Conservation (phyloP, 129 eudicot genomes). For the Flaveria trinervia region DNA sequence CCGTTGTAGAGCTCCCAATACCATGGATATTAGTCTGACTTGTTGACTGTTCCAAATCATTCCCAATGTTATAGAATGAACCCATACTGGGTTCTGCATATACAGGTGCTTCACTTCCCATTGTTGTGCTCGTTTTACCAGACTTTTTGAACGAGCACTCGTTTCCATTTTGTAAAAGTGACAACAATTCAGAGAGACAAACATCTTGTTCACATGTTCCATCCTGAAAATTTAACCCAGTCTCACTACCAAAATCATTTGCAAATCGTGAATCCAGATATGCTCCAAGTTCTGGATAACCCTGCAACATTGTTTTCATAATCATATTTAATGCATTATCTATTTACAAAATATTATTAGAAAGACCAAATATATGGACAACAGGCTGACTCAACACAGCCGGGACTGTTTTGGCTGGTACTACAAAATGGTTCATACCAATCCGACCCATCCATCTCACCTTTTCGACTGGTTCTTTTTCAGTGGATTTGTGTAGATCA, state of each 20-base stretch:
- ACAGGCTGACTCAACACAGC: neutral
- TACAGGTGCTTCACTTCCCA: conserved; percentile 14
- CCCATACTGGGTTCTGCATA: conserved; percentile 10
- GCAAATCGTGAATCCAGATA: conserved; percentile 62
- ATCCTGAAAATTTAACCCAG: conserved; percentile 56
- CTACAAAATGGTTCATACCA: neutral
- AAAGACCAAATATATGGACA: too few relatives aligned
- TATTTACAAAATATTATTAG: neutral
- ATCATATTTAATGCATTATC: neutral
- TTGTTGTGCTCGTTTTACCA: conserved; percentile 7
- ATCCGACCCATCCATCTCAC: conserved; percentile 21
- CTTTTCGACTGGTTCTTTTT: conserved; percentile 40
- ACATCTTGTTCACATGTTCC: conserved; percentile 65
- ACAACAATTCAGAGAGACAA: conserved; percentile 52
- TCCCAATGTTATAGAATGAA: conserved; percentile 2
- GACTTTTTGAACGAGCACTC: conserved; percentile 29
- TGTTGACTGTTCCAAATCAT: conserved; percentile 27
- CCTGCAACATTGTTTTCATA: conserved; percentile 17
- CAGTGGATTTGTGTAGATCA: conserved; percentile 32
- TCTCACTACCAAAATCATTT: conserved; percentile 58
- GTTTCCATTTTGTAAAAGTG: conserved; percentile 36
- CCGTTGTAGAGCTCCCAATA: conserved; percentile 12
- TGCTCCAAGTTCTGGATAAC: conserved; percentile 38
- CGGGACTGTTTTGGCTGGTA: neutral
- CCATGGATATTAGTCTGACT: conserved; percentile 22